These are phyloP conservation scores for Paecilomyces sp. DNA, from an alignment of 2,329 filamentous ascomycete genomes.

Conservation along the genomic window DNA sequence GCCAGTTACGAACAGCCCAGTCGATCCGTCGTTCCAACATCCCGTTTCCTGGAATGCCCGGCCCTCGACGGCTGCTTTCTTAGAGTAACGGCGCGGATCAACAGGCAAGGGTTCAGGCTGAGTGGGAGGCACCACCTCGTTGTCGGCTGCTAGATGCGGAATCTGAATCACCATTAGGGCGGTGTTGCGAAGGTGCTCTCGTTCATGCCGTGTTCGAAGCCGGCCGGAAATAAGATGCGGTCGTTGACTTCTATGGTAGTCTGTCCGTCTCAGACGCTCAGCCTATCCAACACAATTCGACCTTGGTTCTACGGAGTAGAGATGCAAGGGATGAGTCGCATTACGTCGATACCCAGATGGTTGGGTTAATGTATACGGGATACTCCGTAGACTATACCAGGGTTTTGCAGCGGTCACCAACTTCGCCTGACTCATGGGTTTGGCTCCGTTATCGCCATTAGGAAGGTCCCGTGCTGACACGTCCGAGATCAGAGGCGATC, in stretches of 20 bases:
- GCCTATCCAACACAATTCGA: not conserved
- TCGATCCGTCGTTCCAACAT: conserved; percentile 7
- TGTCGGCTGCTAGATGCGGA: not conserved
- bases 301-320: not conserved
- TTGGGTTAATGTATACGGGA: not conserved
- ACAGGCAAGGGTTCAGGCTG: not conserved
- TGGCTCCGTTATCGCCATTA: not conserved
- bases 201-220: not conserved
- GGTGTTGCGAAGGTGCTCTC: not conserved
- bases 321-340: not conserved
- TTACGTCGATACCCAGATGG: not conserved
- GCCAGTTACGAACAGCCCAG: not conserved
- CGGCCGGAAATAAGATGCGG: not conserved
- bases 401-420: not conserved
- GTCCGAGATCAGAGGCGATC: not conserved
- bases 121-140: not conserved
- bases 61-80: not conserved
- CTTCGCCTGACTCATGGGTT: not conserved
- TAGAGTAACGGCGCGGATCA: not conserved
- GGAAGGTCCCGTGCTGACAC: not conserved
- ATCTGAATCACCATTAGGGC: not conserved
- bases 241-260: not conserved
- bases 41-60: conserved; percentile 12
- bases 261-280: not conserved
- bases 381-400: not conserved